phyloP scores from a whole-genome alignment of 345 rosid genomes.

The Syzygium grande region DNA sequence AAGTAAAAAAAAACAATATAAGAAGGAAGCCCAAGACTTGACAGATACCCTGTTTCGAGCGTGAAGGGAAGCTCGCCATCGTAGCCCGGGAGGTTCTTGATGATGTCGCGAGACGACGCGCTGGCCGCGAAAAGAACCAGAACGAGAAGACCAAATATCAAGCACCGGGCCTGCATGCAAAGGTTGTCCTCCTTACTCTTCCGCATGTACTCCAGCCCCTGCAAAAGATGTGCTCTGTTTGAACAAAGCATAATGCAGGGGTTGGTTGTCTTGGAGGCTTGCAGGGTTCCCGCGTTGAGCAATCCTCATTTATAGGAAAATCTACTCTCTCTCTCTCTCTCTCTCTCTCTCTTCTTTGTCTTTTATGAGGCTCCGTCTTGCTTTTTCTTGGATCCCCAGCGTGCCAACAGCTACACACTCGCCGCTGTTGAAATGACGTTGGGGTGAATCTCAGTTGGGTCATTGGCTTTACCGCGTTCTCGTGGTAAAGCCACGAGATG shows the following conservation, averaged over 20 bases:
- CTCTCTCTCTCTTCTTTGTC: neutral
- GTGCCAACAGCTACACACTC: fast-evolving
- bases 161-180: neutral
- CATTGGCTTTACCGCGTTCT: no score
- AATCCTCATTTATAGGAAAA: neutral
- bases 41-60: slow-evolving; percentile 2
- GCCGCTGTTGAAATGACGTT: neutral
- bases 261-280: neutral
- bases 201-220: neutral
- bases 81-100: slow-evolving; percentile 1
- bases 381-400: no score
- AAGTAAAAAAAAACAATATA: neutral
- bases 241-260: neutral
- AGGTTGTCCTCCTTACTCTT: neutral
- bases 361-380: no score
- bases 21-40: neutral
- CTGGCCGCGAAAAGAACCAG: neutral
- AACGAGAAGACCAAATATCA: no score
- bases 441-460: neutral
- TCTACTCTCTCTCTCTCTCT: neutral
- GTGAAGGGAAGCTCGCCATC: slow-evolving; percentile 4
- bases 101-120: neutral
- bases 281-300: neutral
- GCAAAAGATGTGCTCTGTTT: neutral
- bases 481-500: no score